Conservation (phyloP, 2,329 filamentous ascomycete species). For the Amesomyces nigricolor region DNA sequence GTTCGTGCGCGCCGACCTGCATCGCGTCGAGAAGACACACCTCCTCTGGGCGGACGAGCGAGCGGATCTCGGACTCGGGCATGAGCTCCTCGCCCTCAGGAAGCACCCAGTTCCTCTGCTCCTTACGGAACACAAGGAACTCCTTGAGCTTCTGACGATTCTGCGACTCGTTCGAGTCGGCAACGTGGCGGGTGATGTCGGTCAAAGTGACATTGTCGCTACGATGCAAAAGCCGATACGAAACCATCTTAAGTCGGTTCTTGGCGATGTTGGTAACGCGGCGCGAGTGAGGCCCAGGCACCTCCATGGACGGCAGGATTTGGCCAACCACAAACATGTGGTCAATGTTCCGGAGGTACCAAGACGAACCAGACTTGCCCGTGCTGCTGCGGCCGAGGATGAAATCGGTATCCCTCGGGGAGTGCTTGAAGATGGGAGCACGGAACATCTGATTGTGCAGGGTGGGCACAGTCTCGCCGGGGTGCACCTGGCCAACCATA, state of each 20-base stretch:
- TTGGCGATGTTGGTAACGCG: constrained; percentile 97
- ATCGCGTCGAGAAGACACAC: constrained; percentile 92
- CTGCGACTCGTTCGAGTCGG: constrained; percentile 88
- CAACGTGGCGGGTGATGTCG: constrained; percentile 89
- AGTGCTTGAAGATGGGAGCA: constrained; percentile 87
- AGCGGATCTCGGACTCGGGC: constrained; percentile 72
- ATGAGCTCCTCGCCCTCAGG: constrained; percentile 67
- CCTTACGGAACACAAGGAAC: constrained; percentile 86
- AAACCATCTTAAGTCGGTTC: constrained; percentile 92
- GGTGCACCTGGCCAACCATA: constrained; percentile 87
- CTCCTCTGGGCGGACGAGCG: constrained; percentile 92
- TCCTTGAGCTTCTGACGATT: constrained; percentile 97
- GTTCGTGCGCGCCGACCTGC: constrained; percentile 88
- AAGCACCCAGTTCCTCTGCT: constrained; percentile 80
- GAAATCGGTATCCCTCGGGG: constrained; percentile 74
- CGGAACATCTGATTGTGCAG: constrained; percentile 94
- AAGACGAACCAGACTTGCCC: constrained; percentile 68
- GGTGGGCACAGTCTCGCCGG: constrained; percentile 83
- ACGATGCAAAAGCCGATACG: constrained; percentile 79
- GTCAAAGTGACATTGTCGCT: constrained; percentile 67
- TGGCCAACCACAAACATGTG: constrained; percentile 89
- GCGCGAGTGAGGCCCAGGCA: constrained; percentile 87
- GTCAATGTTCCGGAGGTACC: constrained; percentile 83
- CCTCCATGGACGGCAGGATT: constrained; percentile 83
- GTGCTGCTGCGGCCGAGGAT: constrained; percentile 78